These are phyloP conservation scores for Colletotrichum tamarilloi DNA, from an alignment of 2,329 filamentous ascomycete species.

Conservation along the genomic window DNA sequence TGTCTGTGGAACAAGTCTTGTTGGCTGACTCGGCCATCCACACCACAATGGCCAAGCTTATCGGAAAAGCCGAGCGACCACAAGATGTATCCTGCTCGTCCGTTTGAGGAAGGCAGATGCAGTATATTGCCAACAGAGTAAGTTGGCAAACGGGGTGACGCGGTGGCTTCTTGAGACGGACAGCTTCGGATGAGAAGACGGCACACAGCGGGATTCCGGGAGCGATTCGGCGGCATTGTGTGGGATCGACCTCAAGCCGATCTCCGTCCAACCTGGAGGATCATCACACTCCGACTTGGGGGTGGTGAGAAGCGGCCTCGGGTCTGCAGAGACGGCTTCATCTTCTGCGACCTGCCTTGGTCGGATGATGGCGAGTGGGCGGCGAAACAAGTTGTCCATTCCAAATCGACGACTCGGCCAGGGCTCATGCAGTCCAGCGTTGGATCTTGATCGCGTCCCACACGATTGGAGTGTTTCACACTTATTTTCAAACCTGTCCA, in stretches of 20 bases:
- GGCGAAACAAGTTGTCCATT: slow-evolving; percentile 20
- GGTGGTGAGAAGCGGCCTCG: not conserved
- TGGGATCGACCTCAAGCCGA: not conserved
- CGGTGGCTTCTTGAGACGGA: no score
- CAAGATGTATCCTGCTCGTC: not conserved
- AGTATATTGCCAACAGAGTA: no score
- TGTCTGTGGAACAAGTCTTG: not conserved
- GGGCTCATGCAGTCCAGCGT: slow-evolving; percentile 22
- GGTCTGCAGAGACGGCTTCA: not conserved
- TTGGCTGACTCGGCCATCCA: slow-evolving; percentile 12
- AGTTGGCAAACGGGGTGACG: no score
- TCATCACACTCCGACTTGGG: not conserved
- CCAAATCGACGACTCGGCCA: slow-evolving; percentile 24
- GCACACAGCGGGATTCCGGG: not conserved
- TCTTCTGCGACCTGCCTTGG: not conserved
- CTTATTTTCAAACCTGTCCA: slow-evolving; percentile 27
- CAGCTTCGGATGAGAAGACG: not conserved
- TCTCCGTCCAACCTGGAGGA: not conserved
- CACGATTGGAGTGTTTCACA: slow-evolving; percentile 31
- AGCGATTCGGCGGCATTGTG: not conserved
- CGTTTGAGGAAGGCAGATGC: not conserved
- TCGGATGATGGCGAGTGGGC: not conserved
- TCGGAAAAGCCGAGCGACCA: slow-evolving; percentile 10
- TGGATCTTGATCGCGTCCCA: slow-evolving; percentile 30
- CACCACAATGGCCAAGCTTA: not conserved